Conservation (phyloP, 202 grass and related monocot genomes). For the Sporobolus alterniflorus region DNA sequence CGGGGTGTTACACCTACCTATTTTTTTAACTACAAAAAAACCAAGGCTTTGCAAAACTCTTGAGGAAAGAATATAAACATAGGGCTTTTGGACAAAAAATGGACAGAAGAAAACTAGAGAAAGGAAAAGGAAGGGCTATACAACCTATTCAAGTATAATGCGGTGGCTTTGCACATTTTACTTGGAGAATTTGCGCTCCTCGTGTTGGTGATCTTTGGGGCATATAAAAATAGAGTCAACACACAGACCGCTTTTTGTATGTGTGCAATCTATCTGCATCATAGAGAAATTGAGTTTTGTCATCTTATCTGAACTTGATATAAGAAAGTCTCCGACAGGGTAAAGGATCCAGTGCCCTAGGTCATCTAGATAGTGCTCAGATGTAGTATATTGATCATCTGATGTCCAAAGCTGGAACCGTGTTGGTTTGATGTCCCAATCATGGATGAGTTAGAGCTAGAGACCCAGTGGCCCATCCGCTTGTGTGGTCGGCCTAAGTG, state of each 20-base stretch:
- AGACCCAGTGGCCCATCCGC: constrained; percentile 41
- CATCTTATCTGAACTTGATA: constrained; percentile 47
- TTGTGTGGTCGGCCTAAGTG: constrained; percentile 58
- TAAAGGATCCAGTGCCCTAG: constrained; percentile 66
- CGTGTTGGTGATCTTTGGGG: constrained; percentile 44
- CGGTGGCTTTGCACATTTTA: constrained; percentile 35
- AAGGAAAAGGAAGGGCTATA: neutral
- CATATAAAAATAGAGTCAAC: too few relatives aligned
- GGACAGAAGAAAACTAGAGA: neutral
- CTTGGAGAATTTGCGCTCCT: constrained; percentile 38
- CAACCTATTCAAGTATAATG: neutral
- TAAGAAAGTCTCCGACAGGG: constrained; percentile 59
- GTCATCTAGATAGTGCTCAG: constrained; percentile 35
- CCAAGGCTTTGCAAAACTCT: constrained; percentile 5
- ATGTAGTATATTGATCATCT: constrained; percentile 48
- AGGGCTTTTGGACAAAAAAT: neutral
- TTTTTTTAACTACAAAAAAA: constrained; percentile 4
- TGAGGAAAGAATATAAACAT: constrained; percentile 17
- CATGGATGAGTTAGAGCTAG: constrained; percentile 50
- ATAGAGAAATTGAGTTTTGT: constrained; percentile 75
- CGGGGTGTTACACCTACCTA: too few relatives aligned
- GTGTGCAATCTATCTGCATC: too few relatives aligned
- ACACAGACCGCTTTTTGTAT: too few relatives aligned
- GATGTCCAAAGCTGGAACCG: constrained; percentile 66
- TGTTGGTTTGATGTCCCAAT: constrained; percentile 70